Evolutionary conservation across 2,329 filamentous ascomycete species (phyloP).

Genomic region (Ophiostoma perfectum): DNA sequence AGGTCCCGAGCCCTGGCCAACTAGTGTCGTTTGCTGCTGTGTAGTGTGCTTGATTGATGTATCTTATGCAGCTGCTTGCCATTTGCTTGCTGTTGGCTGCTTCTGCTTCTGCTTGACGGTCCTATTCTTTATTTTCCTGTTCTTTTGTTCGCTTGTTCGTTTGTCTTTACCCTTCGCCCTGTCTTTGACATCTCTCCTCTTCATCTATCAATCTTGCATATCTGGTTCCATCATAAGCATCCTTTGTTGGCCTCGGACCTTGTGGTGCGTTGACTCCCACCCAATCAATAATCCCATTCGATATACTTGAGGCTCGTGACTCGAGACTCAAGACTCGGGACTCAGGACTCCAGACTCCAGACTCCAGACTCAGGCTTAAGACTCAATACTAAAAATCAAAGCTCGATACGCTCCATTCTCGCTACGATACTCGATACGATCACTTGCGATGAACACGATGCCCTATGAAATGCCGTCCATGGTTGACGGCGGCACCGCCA

Average conservation of each 20-base stretch:
- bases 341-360: too few relatives aligned
- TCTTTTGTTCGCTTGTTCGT: not conserved
- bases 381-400: too few relatives aligned
- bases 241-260: not conserved
- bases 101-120: slow-evolving; percentile 4
- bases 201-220: slow-evolving; percentile 7
- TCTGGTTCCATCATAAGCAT: not conserved
- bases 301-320: too few relatives aligned
- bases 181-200: not conserved
- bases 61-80: slow-evolving; percentile 2
- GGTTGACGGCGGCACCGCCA: not conserved
- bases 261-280: not conserved
- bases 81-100: not conserved
- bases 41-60: not conserved
- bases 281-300: not conserved
- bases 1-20: not conserved
- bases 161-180: not conserved
- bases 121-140: not conserved
- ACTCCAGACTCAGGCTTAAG: too few relatives aligned
- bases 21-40: slow-evolving; percentile 6
- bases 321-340: not conserved
- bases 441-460: not conserved
- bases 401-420: too few relatives aligned
- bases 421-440: not conserved
- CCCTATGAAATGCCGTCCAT: not conserved